A percentile compares a stretch with the other conserved stretches of the same genome.
Evolutionary conservation across 1,284 basidiomycete genomes (phyloP).

Genomic region (Bjerkandera adusta): DNA sequence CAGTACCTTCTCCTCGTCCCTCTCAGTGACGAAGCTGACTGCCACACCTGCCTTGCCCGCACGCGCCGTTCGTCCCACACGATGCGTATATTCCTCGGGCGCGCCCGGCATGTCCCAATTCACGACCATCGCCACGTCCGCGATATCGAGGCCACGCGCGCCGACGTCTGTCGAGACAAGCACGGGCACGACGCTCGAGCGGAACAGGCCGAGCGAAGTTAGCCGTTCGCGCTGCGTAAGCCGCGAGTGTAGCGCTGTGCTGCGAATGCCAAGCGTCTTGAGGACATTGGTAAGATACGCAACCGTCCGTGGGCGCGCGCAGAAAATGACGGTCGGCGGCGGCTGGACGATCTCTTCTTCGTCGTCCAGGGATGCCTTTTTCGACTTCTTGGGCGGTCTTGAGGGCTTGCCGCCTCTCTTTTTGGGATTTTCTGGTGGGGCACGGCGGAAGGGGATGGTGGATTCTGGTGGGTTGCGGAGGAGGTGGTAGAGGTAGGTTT

Average conservation of each 20-base stretch:
- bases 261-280: constrained; percentile 78
- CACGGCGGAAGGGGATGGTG: constrained; percentile 62
- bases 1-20: constrained; percentile 84
- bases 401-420: constrained; percentile 27
- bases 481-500: constrained; percentile 90
- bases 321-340: constrained; percentile 95
- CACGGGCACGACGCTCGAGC: constrained; percentile 85
- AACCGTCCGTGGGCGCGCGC: constrained; percentile 82
- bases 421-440: constrained; percentile 48
- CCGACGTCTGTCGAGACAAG: constrained; percentile 96
- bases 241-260: constrained; percentile 90
- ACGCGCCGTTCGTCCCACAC: constrained; percentile 90
- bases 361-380: constrained; percentile 29
- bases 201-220: constrained; percentile 83
- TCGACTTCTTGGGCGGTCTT: constrained; percentile 34
- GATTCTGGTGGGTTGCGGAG: constrained; percentile 87
- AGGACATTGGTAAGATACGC: constrained; percentile 87
- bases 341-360: constrained; percentile 65
- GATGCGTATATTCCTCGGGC: constrained; percentile 77
- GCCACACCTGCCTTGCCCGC: constrained; percentile 90
- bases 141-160: constrained; percentile 91
- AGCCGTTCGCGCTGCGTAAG: constrained; percentile 90
- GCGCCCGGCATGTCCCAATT: constrained; percentile 94
- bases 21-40: constrained; percentile 93
- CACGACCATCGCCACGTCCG: constrained; percentile 91